Evolutionary conservation across 306 rosid species (phyloP).

Genomic region (Dalbergia cochinchinensis): DNA sequence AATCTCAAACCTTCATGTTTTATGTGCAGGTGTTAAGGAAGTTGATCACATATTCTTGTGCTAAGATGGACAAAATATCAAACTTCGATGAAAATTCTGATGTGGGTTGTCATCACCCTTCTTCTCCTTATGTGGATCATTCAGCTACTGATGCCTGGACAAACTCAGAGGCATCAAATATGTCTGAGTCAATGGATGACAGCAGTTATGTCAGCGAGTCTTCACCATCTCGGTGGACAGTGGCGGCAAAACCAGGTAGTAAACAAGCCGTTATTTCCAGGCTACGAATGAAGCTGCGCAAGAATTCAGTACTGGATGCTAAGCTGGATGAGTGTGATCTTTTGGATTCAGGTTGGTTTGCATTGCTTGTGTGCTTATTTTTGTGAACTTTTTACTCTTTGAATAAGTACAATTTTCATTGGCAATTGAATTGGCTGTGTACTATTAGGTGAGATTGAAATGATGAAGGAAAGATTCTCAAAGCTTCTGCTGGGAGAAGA

Average conservation of each 20-base stretch:
- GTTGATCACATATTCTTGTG: slow-evolving; percentile 42
- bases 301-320: slow-evolving; percentile 41
- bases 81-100: slow-evolving; percentile 61
- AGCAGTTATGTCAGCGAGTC: slow-evolving; percentile 70
- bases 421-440: slow-evolving; percentile 28
- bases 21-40: slow-evolving; percentile 58
- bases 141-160: slow-evolving; percentile 55
- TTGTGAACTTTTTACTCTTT: not conserved
- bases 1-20: slow-evolving; percentile 34
- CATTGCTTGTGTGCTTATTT: not conserved
- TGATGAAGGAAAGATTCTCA: slow-evolving; percentile 91
- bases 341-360: slow-evolving; percentile 69
- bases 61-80: slow-evolving; percentile 65
- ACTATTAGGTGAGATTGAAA: slow-evolving; percentile 65
- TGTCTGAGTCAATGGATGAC: slow-evolving; percentile 72
- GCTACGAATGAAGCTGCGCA: slow-evolving; percentile 59
- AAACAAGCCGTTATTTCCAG: slow-evolving; percentile 53
- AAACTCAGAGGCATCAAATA: slow-evolving; percentile 74
- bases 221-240: slow-evolving; percentile 73
- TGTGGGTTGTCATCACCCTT: slow-evolving; percentile 62
- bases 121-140: slow-evolving; percentile 67
- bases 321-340: slow-evolving; percentile 59
- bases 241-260: slow-evolving; percentile 45
- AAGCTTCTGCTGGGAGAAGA: slow-evolving; percentile 97
- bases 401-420: not conserved